Conservation (phyloP, 2,329 filamentous ascomycete species). For the Clarireedia paspali region DNA sequence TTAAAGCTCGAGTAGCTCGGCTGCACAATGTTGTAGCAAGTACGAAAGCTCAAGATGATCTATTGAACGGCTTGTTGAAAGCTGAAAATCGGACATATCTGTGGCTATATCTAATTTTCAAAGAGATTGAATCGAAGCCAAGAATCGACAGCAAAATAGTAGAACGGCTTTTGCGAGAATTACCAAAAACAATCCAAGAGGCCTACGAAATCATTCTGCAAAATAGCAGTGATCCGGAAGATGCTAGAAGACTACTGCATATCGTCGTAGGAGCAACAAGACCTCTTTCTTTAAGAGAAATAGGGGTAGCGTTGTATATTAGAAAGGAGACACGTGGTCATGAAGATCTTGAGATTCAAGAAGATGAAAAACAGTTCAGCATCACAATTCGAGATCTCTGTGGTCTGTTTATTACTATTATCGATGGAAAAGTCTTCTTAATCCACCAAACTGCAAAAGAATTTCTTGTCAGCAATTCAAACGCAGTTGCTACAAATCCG, state of each 20-base stretch:
- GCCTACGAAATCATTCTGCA: slow-evolving; percentile 7
- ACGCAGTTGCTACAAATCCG: background rate
- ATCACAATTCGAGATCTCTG: slow-evolving; percentile 8
- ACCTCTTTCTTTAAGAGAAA: slow-evolving; percentile 5
- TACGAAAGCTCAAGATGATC: background rate
- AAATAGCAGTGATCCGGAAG: background rate
- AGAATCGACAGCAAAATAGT: background rate
- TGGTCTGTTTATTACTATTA: slow-evolving; percentile 7
- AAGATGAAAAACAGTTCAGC: slow-evolving; percentile 4
- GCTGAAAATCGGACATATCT: slow-evolving; percentile 9
- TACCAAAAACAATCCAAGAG: background rate
- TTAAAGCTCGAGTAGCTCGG: background rate
- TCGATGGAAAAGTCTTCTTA: slow-evolving; percentile 7
- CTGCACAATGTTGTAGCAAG: background rate
- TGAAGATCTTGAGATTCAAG: slow-evolving; percentile 7
- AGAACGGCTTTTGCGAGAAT: background rate
- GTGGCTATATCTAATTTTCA: slow-evolving; percentile 9
- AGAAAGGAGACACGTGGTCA: background rate
- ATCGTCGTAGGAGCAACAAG: slow-evolving; percentile 5
- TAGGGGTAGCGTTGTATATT: background rate
- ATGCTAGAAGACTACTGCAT: slow-evolving; percentile 4
- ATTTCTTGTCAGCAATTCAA: slow-evolving; percentile 4
- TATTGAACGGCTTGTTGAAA: background rate
- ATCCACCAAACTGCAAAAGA: slow-evolving; percentile 11
- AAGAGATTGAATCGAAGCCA: background rate